Conservation (phyloP, 73 alveolate species). For the Paramecium sonneborni region DNA sequence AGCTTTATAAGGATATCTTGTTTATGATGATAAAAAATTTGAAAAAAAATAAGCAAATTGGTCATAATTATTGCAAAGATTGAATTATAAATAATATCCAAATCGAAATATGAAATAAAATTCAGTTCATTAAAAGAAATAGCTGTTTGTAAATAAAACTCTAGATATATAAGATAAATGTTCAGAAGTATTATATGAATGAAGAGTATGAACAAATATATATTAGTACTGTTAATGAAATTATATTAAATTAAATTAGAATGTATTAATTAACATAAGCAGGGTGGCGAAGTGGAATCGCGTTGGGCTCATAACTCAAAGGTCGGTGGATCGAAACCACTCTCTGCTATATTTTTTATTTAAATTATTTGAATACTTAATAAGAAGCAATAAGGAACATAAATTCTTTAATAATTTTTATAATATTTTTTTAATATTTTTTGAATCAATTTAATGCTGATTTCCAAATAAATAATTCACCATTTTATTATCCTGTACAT, state of each 20-base stretch:
- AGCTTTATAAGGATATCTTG: not conserved
- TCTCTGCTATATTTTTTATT: slow-evolving; percentile 74
- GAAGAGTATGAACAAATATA: no score
- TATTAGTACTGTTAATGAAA: not conserved
- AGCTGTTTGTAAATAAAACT: not conserved
- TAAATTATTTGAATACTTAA: not conserved
- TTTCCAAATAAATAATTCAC: not conserved
- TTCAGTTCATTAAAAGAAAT: not conserved
- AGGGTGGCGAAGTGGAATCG: slow-evolving; percentile 99
- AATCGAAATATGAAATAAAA: not conserved
- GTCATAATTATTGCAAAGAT: not conserved
- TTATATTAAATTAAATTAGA: not conserved
- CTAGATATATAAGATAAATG: not conserved
- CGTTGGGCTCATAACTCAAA: slow-evolving; percentile 99
- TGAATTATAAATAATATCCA: not conserved
- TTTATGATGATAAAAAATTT: not conserved
- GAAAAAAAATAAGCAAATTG: not conserved
- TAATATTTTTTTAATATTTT: not conserved
- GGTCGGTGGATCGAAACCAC: slow-evolving; percentile 99
- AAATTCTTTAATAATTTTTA: not conserved
- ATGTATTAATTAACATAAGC: not conserved
- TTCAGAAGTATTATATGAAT: not conserved
- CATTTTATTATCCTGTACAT: slow-evolving; percentile 27
- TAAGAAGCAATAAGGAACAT: not conserved
- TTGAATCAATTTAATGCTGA: not conserved